These are phyloP conservation scores for Rhynchosporium graminicola DNA, from an alignment of 2,329 filamentous ascomycete genomes.

Conservation along the genomic window DNA sequence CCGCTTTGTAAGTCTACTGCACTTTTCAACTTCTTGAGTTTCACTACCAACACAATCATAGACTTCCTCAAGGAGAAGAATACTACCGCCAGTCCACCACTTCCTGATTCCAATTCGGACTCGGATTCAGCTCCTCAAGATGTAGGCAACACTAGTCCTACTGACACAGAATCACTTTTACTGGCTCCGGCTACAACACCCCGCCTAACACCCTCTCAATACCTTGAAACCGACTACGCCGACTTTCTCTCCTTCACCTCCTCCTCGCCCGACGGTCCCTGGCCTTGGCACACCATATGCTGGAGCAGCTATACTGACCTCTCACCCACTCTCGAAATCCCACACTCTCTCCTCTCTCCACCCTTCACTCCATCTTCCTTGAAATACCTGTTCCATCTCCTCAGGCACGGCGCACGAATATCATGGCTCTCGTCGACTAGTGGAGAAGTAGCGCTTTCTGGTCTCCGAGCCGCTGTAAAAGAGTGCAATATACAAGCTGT, in stretches of 20 bases:
- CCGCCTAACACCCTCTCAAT: slow-evolving; percentile 19
- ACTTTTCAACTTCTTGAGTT: neutral
- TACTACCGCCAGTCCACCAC: neutral
- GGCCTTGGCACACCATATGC: neutral
- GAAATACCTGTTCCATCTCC: slow-evolving; percentile 37
- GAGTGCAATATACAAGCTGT: slow-evolving; percentile 29
- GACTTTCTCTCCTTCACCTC: slow-evolving; percentile 19
- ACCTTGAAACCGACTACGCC: slow-evolving; percentile 28
- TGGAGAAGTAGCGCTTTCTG: slow-evolving; percentile 37
- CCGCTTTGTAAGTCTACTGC: slow-evolving; percentile 22
- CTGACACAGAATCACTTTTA: neutral
- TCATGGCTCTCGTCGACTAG: slow-evolving; percentile 34
- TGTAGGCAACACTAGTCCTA: neutral
- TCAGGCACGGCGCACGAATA: slow-evolving; percentile 34
- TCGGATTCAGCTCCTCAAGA: neutral
- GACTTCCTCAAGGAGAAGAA: slow-evolving; percentile 16
- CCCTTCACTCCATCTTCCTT: slow-evolving; percentile 37
- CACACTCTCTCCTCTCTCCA: slow-evolving; percentile 36
- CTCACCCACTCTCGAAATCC: slow-evolving; percentile 32
- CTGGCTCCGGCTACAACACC: neutral
- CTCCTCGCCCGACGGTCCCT: slow-evolving; percentile 8
- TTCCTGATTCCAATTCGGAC: neutral
- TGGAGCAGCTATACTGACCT: slow-evolving; percentile 23
- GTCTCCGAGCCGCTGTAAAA: slow-evolving; percentile 32
- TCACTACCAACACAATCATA: neutral